Percentiles rank a stretch among this genome's conserved stretches.
phyloP scores from a whole-genome alignment of 495 filamentous ascomycete genomes.

The Chlorociboria aeruginascens region DNA sequence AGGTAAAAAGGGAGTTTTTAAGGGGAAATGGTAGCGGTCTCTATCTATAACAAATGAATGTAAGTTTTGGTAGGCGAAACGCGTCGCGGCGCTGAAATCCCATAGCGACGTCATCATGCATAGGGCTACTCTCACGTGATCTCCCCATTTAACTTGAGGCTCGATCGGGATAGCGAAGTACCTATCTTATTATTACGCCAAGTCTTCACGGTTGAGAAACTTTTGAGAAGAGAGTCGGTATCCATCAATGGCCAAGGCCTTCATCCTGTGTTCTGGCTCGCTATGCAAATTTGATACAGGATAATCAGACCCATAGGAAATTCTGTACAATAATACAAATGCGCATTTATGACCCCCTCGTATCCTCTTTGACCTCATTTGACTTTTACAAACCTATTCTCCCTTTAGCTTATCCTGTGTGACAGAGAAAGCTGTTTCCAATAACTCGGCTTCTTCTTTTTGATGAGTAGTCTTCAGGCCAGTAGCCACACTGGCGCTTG shows the following conservation, averaged over 20 bases:
- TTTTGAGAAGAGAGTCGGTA: neutral
- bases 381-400: constrained; percentile 32
- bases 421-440: constrained; percentile 57
- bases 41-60: no score
- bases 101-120: no score
- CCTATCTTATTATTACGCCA: no score
- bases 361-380: constrained; percentile 2
- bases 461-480: constrained; percentile 78
- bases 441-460: constrained; percentile 87
- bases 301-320: neutral
- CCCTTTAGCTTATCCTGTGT: constrained; percentile 61
- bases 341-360: neutral
- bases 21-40: no score
- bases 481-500: constrained; percentile 84
- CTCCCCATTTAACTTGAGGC: no score
- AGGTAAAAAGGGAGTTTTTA: neutral
- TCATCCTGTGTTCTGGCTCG: no score
- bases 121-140: no score
- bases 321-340: constrained; percentile 21
- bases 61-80: no score
- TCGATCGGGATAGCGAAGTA: no score
- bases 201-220: no score
- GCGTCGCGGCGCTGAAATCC: no score
- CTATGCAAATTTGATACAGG: neutral
- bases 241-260: neutral